A percentile compares a stretch with the other conserved stretches of the same genome.
Conservation (phyloP, 2,329 filamentous ascomycete genomes). For the Trichoderma koningiopsis region DNA sequence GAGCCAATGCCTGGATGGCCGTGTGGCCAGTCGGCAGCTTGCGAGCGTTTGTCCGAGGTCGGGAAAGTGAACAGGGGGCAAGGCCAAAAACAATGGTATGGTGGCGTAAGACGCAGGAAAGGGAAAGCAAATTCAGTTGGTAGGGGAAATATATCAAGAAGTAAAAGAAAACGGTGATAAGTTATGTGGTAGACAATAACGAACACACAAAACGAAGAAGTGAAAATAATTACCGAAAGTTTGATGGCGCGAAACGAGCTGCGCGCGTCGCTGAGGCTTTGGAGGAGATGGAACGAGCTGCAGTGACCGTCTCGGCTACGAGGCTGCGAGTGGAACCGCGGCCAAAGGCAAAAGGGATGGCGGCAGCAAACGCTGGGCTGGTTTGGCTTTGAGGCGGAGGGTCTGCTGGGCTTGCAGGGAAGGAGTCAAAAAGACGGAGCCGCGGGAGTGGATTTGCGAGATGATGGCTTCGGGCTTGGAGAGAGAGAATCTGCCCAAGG, state of each 20-base stretch:
- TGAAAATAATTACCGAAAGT: background rate
- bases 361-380: background rate
- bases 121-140: too few species aligned
- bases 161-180: too few species aligned
- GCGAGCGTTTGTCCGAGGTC: conserved; percentile 22
- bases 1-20: background rate
- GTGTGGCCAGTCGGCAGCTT: conserved; percentile 20
- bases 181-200: too few species aligned
- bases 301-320: background rate
- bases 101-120: background rate
- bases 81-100: background rate
- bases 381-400: background rate
- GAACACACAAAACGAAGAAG: background rate
- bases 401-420: background rate
- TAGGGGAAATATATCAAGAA: background rate
- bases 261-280: conserved; percentile 6
- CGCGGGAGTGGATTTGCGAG: background rate
- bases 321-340: conserved; percentile 9
- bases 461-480: background rate
- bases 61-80: conserved; percentile 12
- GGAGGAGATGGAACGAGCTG: background rate
- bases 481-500: background rate
- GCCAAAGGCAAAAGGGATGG: background rate
- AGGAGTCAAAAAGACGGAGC: conserved; percentile 9
- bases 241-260: conserved; percentile 2